Evolutionary conservation across 2,329 filamentous ascomycete genomes (phyloP).

Genomic region (Bipolaris gigantea): DNA sequence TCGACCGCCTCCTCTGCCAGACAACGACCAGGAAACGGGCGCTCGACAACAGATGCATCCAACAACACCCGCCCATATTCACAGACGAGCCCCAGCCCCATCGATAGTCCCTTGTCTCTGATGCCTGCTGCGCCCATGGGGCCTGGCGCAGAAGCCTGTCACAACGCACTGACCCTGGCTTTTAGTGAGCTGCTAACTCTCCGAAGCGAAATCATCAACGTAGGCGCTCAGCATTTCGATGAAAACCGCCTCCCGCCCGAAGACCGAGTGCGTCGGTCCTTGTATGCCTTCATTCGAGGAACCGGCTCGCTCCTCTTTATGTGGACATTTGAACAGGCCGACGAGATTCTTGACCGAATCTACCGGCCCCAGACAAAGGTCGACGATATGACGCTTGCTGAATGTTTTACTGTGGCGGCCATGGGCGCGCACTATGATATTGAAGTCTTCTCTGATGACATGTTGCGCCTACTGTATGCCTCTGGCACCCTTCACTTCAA

Average conservation of each 20-base stretch:
- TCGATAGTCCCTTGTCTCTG: slow-evolving; percentile 32
- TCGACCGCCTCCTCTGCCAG: slow-evolving; percentile 19
- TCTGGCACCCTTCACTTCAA: slow-evolving; percentile 42
- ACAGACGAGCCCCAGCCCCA: slow-evolving; percentile 34
- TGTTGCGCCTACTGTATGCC: slow-evolving; percentile 37
- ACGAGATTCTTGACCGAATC: slow-evolving; percentile 41
- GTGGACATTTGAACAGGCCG: slow-evolving; percentile 37
- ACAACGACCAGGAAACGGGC: slow-evolving; percentile 23
- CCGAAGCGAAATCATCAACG: slow-evolving; percentile 34
- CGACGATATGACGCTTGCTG: slow-evolving; percentile 39
- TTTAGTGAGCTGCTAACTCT: slow-evolving; percentile 41
- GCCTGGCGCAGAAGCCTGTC: slow-evolving; percentile 35
- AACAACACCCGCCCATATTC: slow-evolving; percentile 28
- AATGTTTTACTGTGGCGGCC: slow-evolving; percentile 42
- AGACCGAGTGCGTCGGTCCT: slow-evolving; percentile 32
- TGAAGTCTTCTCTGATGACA: slow-evolving; percentile 38
- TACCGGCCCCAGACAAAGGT: slow-evolving; percentile 33
- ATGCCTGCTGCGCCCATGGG: slow-evolving; percentile 22
- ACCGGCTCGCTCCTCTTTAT: slow-evolving; percentile 44
- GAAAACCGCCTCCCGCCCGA: slow-evolving; percentile 34
- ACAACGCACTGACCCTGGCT: slow-evolving; percentile 41
- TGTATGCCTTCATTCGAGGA: slow-evolving; percentile 40
- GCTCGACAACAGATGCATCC: slow-evolving; percentile 28
- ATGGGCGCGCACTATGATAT: slow-evolving; percentile 45
- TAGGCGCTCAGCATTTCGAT: slow-evolving; percentile 31